A percentile compares a stretch with the other conserved stretches of the same genome.
Conservation (phyloP, 2,329 filamentous ascomycete species). For the Alternaria ventricosa region DNA sequence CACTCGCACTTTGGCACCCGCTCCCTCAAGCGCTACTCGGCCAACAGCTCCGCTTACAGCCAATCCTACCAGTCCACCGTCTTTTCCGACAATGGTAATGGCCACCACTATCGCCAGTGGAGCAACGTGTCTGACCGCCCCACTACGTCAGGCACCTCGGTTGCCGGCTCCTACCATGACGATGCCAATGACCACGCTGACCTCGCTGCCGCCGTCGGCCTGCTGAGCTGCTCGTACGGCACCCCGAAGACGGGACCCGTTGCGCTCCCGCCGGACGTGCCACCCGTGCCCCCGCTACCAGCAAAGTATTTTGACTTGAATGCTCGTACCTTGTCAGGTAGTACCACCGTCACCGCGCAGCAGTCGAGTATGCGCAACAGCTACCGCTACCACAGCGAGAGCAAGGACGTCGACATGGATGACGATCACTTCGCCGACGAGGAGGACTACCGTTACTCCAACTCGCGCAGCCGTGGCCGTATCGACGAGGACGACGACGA, state of each 20-base stretch:
- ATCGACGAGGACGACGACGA: constrained; percentile 93
- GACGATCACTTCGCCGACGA: constrained; percentile 69
- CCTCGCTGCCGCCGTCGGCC: constrained; percentile 85
- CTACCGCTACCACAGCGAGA: constrained; percentile 58
- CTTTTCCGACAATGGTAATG: constrained; percentile 62
- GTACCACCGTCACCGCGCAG: constrained; percentile 62
- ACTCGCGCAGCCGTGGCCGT: constrained; percentile 58
- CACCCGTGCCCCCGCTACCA: constrained; percentile 86
- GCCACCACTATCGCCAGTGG: constrained; percentile 71
- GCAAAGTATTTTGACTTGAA: constrained; percentile 73
- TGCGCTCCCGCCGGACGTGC: constrained; percentile 73
- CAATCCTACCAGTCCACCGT: constrained; percentile 82
- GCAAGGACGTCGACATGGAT: constrained; percentile 58
- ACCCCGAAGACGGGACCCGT: constrained; percentile 73
- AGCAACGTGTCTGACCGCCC: constrained; percentile 75
- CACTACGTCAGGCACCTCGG: constrained; percentile 68
- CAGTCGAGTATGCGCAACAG: constrained; percentile 68
- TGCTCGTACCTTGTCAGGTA: constrained; percentile 61
- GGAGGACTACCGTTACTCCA: constrained; percentile 64
- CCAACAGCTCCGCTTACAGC: constrained; percentile 62
- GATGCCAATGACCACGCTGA: constrained; percentile 76
- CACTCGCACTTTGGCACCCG: constrained; percentile 43
- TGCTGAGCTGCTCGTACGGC: constrained; percentile 89
- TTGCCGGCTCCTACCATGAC: constrained; percentile 70
- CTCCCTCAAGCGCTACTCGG: constrained; percentile 55